These are phyloP conservation scores for Cantharellus cinnabarinus DNA, from an alignment of 768 basidiomycete genomes.

Conservation along the genomic window DNA sequence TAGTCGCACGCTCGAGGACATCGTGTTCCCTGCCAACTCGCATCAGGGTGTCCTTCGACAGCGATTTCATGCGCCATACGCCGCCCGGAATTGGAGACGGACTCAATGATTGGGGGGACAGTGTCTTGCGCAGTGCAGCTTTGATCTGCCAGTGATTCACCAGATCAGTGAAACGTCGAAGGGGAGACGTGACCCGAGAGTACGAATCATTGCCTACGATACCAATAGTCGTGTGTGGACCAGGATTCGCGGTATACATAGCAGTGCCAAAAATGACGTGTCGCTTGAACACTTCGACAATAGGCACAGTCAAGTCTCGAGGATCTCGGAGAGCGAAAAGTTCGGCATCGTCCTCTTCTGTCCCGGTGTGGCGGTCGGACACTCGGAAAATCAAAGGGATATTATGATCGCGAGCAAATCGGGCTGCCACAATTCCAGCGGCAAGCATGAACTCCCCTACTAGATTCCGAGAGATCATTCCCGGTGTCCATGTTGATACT, in stretches of 20 bases:
- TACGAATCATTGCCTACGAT: conserved; percentile 64
- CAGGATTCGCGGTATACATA: conserved; percentile 22
- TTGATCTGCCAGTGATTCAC: conserved; percentile 90
- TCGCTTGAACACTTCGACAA: conserved; percentile 15
- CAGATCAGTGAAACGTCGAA: conserved; percentile 69
- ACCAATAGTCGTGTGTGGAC: conserved; percentile 46
- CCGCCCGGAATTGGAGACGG: not conserved
- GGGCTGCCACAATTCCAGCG: conserved; percentile 56
- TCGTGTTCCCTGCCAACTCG: not conserved
- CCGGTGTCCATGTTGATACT: conserved; percentile 18
- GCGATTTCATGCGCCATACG: not conserved
- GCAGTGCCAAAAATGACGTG: conserved; percentile 20
- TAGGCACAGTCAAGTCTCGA: conserved; percentile 25
- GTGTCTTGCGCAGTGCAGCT: conserved; percentile 4
- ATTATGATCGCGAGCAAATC: conserved; percentile 37
- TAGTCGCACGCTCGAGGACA: not conserved
- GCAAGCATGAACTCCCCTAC: conserved; percentile 71
- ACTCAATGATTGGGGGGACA: not conserved
- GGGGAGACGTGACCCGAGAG: conserved; percentile 60
- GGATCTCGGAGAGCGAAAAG: conserved; percentile 30
- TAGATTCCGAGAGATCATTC: conserved; percentile 29
- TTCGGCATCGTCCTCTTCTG: conserved; percentile 21
- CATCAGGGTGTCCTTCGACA: not conserved
- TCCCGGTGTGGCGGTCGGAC: conserved; percentile 9
- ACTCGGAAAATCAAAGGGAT: not conserved